Evolutionary conservation across 2,329 filamentous ascomycete species (phyloP).

Genomic region (Drechslerella stenobrocha): DNA sequence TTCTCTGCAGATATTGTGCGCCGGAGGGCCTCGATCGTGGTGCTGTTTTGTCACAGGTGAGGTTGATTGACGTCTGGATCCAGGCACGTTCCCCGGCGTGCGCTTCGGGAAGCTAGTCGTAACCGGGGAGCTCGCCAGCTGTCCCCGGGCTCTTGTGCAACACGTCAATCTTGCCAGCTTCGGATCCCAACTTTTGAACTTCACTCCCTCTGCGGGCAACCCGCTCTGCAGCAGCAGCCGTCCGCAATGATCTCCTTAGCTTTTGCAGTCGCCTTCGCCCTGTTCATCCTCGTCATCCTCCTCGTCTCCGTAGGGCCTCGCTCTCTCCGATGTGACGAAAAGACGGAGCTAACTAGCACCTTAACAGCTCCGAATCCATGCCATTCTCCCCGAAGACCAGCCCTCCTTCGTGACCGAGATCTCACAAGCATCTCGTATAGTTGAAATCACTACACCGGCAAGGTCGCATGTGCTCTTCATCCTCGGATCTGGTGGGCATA

Average conservation of each 20-base stretch:
- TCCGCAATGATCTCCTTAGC: conserved; percentile 21
- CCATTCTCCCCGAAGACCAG: conserved; percentile 28
- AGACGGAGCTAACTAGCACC: conserved; percentile 4
- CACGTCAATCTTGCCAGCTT: too few relatives aligned
- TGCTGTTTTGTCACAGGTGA: conserved; percentile 1
- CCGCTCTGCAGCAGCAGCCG: conserved; percentile 8
- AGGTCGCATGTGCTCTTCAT: conserved; percentile 71
- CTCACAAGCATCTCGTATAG: conserved; percentile 35
- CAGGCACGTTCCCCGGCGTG: neutral
- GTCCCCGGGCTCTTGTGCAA: neutral
- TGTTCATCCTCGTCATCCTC: conserved; percentile 17
- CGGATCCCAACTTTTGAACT: neutral
- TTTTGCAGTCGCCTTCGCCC: conserved; percentile 10
- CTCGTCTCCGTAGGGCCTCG: conserved; percentile 12
- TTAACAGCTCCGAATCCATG: conserved; percentile 28
- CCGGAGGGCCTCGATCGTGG: neutral
- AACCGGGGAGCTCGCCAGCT: neutral
- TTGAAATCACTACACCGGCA: conserved; percentile 22
- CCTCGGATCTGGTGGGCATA: conserved; percentile 91
- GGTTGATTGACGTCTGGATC: too few relatives aligned
- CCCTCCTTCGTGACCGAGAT: conserved; percentile 22
- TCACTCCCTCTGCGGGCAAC: neutral
- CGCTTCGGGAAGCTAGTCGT: neutral
- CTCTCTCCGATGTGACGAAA: neutral
- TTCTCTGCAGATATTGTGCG: neutral